Evolutionary conservation across 2,329 filamentous ascomycete genomes (phyloP), one percentile per base, ranked within the genome.

Genomic region (Bisporella sp.): DNA sequence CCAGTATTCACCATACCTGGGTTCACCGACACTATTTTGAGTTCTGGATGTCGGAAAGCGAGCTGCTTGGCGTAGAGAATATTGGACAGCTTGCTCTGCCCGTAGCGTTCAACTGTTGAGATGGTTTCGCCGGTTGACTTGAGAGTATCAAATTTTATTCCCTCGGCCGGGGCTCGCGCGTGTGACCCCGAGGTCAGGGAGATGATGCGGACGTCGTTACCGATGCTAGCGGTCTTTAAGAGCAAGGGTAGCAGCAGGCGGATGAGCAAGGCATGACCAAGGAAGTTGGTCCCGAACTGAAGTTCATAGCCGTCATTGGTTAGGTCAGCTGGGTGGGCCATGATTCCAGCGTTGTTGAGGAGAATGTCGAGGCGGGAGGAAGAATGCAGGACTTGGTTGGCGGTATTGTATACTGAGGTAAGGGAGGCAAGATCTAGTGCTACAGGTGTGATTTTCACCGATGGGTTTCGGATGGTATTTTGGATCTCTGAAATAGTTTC

Each of bases 221-320:
- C 49, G 5, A 53, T 30, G 28, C 48, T 41, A n/a, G 50, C 41
- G 1, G 64, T 67, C 12, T 57, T 57, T 28, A 63, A 46, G 4
- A 71, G 52, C 5, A 56, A 57, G 6, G 67, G 68, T 1, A 68
- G 48, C 9, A 74, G 58, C 2, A 67, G 61, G 52, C 68, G 64
- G 11, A 68, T 61, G 13, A 77, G 63, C 4, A 73, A 63, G 7
- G 72, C 69, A 48, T 75, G 73, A 11, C 73, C 73, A 40, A 77
- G 55, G 58, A 76, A 71, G 50, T 77, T 78, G 6, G 68, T 72
- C 1, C 69, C 72, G 51, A 77, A 74, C 51, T 74, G 69, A 11
- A 69, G 55, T 56, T 78, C 75, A 51, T 74, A 76, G 9, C 73
- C 72, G 30, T 76, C 70, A 30, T 61, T 57, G 5, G 71, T 73